phyloP scores from a whole-genome alignment of 1,139 yeast species.

The Sugiyamaella paludigena region DNA sequence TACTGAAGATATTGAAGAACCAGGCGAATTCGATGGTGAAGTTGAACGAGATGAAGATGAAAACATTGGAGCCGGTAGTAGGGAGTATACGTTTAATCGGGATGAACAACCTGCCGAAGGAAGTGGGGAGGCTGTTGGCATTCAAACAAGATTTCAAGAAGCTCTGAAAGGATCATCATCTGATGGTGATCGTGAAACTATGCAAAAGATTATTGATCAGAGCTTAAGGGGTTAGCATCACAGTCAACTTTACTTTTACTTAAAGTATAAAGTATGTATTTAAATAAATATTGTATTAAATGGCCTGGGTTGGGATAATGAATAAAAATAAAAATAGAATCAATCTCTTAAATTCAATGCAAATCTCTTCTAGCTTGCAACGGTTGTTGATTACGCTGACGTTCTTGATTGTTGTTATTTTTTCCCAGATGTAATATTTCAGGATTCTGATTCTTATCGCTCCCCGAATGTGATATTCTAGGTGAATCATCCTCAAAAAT shows the following conservation, averaged over 20 bases:
- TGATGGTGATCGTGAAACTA: conserved; percentile 21
- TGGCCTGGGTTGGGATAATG: no score
- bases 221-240: not conserved
- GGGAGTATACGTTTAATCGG: conserved; percentile 75
- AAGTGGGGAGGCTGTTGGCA: conserved; percentile 44
- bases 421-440: no score
- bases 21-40: conserved; percentile 55
- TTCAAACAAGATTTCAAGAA: conserved; percentile 68
- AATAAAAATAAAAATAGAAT: no score
- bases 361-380: not conserved
- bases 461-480: no score
- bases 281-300: no score
- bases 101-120: conserved; percentile 34
- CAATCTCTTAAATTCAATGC: no score
- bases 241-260: no score
- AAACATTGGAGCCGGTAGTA: conserved; percentile 40
- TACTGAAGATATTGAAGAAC: conserved; percentile 46
- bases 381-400: not conserved
- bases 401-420: no score
- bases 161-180: conserved; percentile 41
- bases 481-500: conserved; percentile 45
- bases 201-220: conserved; percentile 18
- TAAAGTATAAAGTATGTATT: not conserved
- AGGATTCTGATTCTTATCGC: no score
- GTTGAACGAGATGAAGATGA: conserved; percentile 31